Evolutionary conservation across 2,329 filamentous ascomycete species (phyloP).

Genomic region (Boeremia lycopersici): DNA sequence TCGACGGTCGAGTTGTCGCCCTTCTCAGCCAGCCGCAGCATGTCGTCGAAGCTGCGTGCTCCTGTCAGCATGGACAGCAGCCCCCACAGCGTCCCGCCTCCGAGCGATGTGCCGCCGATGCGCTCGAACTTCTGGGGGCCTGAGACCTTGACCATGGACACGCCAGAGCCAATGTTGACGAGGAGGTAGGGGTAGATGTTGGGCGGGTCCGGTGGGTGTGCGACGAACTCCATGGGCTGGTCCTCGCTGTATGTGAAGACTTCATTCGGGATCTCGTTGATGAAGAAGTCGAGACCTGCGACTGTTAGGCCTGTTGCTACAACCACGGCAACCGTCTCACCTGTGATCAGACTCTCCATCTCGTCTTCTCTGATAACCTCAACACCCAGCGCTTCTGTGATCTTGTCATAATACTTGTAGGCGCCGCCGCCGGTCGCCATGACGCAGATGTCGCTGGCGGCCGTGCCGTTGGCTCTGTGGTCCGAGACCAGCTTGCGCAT

Average conservation of each 20-base stretch:
- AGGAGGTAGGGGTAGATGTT: constrained; percentile 92
- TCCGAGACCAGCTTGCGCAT: constrained; percentile 85
- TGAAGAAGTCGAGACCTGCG: constrained; percentile 94
- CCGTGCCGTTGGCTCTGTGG: constrained; percentile 77
- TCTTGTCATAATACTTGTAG: constrained; percentile 94
- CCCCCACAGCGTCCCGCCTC: constrained; percentile 97
- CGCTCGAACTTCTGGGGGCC: constrained; percentile 85
- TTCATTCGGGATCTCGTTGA: constrained; percentile 94
- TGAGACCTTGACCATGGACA: constrained; percentile 96
- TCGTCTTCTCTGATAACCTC: constrained; percentile 93
- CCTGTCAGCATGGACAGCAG: constrained; percentile 89
- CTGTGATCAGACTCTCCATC: constrained; percentile 98
- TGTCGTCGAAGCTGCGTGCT: constrained; percentile 95
- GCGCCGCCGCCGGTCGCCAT: constrained; percentile 97
- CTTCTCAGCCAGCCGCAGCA: constrained; percentile 87
- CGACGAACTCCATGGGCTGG: constrained; percentile 87
- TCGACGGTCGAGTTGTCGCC: constrained; percentile 95
- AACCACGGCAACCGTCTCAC: constrained; percentile 52
- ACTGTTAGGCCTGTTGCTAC: background rate
- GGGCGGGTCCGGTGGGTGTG: constrained; percentile 66
- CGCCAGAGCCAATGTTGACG: constrained; percentile 97
- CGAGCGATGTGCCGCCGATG: constrained; percentile 92
- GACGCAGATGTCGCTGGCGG: constrained; percentile 76
- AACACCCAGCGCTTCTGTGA: constrained; percentile 80
- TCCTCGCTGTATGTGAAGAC: constrained; percentile 90